These are phyloP conservation scores for Fusarium euwallaceae DNA, from an alignment of 2,329 filamentous ascomycete genomes.

Conservation along the genomic window DNA sequence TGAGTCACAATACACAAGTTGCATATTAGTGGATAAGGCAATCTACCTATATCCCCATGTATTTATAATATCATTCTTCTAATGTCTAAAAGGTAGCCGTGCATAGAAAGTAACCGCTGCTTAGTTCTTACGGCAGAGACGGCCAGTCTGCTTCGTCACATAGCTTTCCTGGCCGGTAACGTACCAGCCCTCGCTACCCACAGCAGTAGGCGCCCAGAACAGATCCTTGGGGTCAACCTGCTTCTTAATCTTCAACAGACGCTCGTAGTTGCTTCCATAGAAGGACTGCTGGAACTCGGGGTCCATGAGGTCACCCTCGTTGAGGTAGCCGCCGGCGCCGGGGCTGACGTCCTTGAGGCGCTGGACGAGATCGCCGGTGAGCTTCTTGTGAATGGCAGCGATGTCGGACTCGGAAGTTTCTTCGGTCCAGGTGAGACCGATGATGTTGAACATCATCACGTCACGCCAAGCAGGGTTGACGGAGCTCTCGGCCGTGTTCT, in stretches of 20 bases:
- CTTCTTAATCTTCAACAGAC: conserved; percentile 48
- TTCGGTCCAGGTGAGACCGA: conserved; percentile 36
- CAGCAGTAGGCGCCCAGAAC: conserved; percentile 39
- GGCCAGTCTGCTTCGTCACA: conserved; percentile 24
- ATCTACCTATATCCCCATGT: background rate
- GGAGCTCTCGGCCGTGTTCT: conserved; percentile 48
- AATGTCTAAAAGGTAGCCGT: background rate
- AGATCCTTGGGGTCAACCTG: conserved; percentile 48
- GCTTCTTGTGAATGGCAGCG: conserved; percentile 44
- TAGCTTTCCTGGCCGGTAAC: conserved; percentile 19
- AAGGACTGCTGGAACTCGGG: conserved; percentile 45
- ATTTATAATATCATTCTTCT: background rate
- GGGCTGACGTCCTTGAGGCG: conserved; percentile 47
- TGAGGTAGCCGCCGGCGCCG: conserved; percentile 46
- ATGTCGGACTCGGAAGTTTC: conserved; percentile 24
- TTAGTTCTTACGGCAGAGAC: conserved; percentile 14
- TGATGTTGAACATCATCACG: conserved; percentile 53
- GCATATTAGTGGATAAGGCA: background rate
- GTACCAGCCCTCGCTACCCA: conserved; percentile 23
- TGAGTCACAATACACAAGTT: background rate
- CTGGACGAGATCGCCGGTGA: conserved; percentile 49
- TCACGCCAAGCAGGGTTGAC: conserved; percentile 63
- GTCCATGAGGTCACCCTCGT: conserved; percentile 51
- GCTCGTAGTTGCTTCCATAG: conserved; percentile 47
- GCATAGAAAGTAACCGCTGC: background rate